Conservation (phyloP, 345 rosid genomes). For the Brassica rapa region DNA sequence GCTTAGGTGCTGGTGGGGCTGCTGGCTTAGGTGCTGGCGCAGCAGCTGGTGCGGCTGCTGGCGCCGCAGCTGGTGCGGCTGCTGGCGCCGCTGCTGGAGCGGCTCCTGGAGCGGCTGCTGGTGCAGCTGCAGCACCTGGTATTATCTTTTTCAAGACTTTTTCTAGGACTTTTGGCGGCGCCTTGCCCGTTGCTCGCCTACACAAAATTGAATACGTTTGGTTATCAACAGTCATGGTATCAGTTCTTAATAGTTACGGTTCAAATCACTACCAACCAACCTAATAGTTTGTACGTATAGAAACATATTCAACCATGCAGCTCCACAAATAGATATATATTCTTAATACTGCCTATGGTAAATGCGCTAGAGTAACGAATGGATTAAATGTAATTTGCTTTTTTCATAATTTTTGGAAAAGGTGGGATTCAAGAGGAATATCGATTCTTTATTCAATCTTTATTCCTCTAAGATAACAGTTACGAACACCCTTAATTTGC, state of each 20-base stretch:
- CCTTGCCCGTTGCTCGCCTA: conserved; percentile 10
- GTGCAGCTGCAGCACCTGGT: not conserved
- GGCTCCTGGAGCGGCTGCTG: not conserved
- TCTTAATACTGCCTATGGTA: not conserved
- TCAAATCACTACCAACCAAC: not conserved
- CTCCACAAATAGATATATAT: not conserved
- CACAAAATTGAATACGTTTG: conserved; percentile 3
- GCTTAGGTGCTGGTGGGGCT: not conserved
- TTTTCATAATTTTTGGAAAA: not conserved
- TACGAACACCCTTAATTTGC: not conserved
- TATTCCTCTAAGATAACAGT: not conserved
- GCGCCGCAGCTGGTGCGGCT: not conserved
- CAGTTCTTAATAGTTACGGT: not conserved
- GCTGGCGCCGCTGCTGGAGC: not conserved
- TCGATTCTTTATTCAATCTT: not conserved
- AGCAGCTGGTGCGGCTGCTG: not conserved
- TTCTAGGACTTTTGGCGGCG: not conserved
- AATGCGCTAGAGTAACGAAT: not conserved
- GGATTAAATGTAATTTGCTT: not conserved
- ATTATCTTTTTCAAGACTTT: not conserved
- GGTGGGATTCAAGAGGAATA: not conserved
- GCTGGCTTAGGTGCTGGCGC: not conserved
- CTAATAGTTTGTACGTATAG: not conserved
- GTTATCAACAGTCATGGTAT: not conserved
- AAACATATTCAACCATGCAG: not conserved